Conservation (phyloP, 1,284 basidiomycete species). For the Trichosporon inkin region DNA sequence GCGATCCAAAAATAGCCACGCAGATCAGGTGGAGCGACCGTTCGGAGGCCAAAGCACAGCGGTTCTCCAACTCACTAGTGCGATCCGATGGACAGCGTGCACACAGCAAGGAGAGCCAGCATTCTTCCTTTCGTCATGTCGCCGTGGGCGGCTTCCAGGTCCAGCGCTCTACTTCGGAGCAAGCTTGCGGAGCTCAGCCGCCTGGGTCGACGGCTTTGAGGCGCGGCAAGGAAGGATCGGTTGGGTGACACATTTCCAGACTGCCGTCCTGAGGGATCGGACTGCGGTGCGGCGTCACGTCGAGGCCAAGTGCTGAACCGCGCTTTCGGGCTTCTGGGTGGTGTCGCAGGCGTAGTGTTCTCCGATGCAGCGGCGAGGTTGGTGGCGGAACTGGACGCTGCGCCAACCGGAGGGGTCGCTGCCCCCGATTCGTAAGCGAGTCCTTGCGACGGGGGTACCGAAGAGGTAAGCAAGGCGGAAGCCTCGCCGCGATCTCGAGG, state of each 20-base stretch:
- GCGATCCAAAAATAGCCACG: constrained; percentile 4
- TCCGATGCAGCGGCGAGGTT: neutral
- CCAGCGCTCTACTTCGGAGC: constrained; percentile 11
- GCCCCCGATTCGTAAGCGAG: constrained; percentile 1
- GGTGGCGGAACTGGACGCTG: neutral
- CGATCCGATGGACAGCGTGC: constrained; percentile 66
- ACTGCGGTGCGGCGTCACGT: neutral
- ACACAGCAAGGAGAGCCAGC: constrained; percentile 64
- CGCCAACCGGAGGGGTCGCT: neutral
- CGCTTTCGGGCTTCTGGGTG: neutral
- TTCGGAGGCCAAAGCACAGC: neutral
- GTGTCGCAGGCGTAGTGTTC: neutral
- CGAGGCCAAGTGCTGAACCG: neutral
- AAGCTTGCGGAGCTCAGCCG: constrained; percentile 17
- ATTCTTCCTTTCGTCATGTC: constrained; percentile 9
- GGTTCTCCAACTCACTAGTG: constrained; percentile 59
- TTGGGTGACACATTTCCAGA: neutral
- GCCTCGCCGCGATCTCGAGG: constrained; percentile 7
- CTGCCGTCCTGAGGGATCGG: neutral
- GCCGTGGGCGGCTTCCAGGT: neutral
- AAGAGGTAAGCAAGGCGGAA: neutral
- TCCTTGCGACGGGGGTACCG: neutral
- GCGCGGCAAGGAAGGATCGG: constrained; percentile 4
- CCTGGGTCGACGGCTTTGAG: constrained; percentile 5
- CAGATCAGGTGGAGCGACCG: neutral